A percentile compares a stretch with the other conserved stretches of the same genome.
Evolutionary conservation across 2,329 filamentous ascomycete species (phyloP).

Genomic region (Neonectria ditissima): DNA sequence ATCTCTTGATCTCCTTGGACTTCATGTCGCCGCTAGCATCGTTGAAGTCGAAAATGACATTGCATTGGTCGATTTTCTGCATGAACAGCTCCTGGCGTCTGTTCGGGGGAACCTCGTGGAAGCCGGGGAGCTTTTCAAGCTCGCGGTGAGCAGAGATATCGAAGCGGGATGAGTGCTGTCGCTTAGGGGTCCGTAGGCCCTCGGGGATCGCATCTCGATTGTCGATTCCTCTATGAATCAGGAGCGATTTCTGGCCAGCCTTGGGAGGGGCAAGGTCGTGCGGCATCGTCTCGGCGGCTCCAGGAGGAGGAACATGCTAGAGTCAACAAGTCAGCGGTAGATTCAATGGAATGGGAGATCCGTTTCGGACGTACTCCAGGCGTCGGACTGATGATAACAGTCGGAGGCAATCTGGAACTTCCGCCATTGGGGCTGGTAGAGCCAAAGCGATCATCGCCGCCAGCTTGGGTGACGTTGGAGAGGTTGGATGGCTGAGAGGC

Average conservation of each 20-base stretch:
- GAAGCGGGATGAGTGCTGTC: constrained; percentile 97
- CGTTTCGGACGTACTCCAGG: constrained; percentile 76
- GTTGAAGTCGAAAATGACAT: constrained; percentile 99
- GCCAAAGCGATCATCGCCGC: constrained; percentile 57
- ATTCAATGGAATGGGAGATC: neutral
- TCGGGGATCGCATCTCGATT: constrained; percentile 94
- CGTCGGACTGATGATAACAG: constrained; percentile 94
- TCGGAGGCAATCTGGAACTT: constrained; percentile 73
- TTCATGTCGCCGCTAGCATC: constrained; percentile 99
- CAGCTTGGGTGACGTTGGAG: constrained; percentile 52
- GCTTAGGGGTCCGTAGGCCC: constrained; percentile 92
- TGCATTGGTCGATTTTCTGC: constrained; percentile 99
- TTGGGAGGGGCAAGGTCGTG: constrained; percentile 96
- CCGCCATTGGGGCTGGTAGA: constrained; percentile 52
- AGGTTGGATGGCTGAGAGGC: constrained; percentile 55
- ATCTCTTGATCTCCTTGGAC: constrained; percentile 98
- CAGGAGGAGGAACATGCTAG: constrained; percentile 88
- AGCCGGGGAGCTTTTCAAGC: constrained; percentile 95
- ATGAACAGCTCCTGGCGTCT: constrained; percentile 97
- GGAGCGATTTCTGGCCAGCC: constrained; percentile 86
- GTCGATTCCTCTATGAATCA: constrained; percentile 86
- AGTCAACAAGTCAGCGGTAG: constrained; percentile 27
- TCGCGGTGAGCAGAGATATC: constrained; percentile 98
- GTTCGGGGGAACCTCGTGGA: constrained; percentile 96
- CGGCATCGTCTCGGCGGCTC: constrained; percentile 96